phyloP scores from a whole-genome alignment of 78 protist genomes.

The slime mould (Dictyostelium discoideum) region dicty_2.7 NC_007091.3:4427001-4427500 shows the following conservation, averaged over 20 bases:
- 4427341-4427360: conserved; percentile 76
- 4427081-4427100: conserved; percentile 64
- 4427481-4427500: conserved; percentile 33
- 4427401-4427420: conserved; percentile 80
- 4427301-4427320: conserved; percentile 74
- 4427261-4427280: conserved; percentile 59
- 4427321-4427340: conserved; percentile 66
- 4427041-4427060: conserved; percentile 57
- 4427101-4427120: conserved; percentile 66
- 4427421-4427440: conserved; percentile 79
- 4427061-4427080: conserved; percentile 79
- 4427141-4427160: conserved; percentile 83
- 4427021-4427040: conserved; percentile 33
- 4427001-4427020: conserved; percentile 49
- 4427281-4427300: conserved; percentile 65
- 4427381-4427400: conserved; percentile 80
- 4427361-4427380: conserved; percentile 62
- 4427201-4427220: conserved; percentile 56
- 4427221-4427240: conserved; percentile 83
- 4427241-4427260: conserved; percentile 63
- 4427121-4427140: conserved; percentile 65
- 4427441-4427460: conserved; percentile 56
- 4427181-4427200: conserved; percentile 61
- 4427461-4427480: conserved; percentile 53
- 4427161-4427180: conserved; percentile 76